These are phyloP conservation scores for Aphanoascus verrucosus DNA, from an alignment of 2,329 filamentous ascomycete genomes.

Conservation along the genomic window DNA sequence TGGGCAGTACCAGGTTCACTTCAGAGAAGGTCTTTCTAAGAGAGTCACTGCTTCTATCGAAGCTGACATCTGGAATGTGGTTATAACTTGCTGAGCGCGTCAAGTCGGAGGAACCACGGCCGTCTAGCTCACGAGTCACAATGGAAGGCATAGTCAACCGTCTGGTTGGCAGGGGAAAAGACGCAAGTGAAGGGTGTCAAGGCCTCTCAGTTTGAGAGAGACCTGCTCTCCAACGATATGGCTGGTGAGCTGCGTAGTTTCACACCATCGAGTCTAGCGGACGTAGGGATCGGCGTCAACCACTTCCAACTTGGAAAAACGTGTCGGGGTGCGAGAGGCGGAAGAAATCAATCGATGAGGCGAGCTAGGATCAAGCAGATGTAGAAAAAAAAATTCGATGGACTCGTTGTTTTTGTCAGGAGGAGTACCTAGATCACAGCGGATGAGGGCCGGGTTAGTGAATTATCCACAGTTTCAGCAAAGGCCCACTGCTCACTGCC, in stretches of 20 bases:
- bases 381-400: background rate
- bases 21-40: conserved; percentile 44
- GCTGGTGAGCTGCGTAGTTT: background rate
- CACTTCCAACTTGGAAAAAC: background rate
- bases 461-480: background rate
- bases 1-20: conserved; percentile 34
- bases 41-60: conserved; percentile 25
- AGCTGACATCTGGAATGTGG: conserved; percentile 37
- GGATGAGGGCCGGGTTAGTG: background rate
- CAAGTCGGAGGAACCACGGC: conserved; percentile 23
- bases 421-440: background rate
- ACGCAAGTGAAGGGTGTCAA: background rate
- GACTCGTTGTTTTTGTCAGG: background rate
- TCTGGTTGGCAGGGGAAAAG: conserved; percentile 3
- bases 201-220: conserved; percentile 23
- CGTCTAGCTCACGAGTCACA: conserved; percentile 20
- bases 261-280: conserved; percentile 3
- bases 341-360: background rate
- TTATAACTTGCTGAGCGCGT: conserved; percentile 50
- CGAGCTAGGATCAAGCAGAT: background rate
- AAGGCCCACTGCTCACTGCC: background rate
- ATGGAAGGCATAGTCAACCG: conserved; percentile 27
- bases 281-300: background rate
- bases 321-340: background rate
- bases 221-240: conserved; percentile 32